phyloP scores from a whole-genome alignment of 176 grass and related monocot genomes.

The Olyra latifolia region DNA sequence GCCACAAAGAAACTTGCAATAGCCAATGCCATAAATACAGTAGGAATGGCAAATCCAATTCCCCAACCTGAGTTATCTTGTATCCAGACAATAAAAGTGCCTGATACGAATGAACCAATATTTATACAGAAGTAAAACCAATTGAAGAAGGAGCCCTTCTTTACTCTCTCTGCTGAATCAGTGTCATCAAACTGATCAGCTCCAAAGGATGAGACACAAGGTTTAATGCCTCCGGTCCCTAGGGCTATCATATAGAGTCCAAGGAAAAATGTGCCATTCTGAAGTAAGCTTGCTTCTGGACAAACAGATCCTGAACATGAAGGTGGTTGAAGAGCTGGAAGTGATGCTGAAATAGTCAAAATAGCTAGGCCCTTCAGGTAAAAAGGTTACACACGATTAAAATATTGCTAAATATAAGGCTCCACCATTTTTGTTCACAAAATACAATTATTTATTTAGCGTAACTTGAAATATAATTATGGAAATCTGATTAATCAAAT shows the following conservation, averaged over 20 bases:
- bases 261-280: slow-evolving; percentile 61
- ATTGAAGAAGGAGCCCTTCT: slow-evolving; percentile 90
- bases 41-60: slow-evolving; percentile 79
- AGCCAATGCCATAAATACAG: slow-evolving; percentile 81
- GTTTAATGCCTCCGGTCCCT: slow-evolving; percentile 91
- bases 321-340: slow-evolving; percentile 60
- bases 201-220: slow-evolving; percentile 85
- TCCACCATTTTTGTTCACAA: not conserved
- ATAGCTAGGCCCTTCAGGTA: slow-evolving; percentile 66
- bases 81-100: slow-evolving; percentile 82
- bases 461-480: not conserved
- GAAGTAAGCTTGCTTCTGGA: slow-evolving; percentile 55
- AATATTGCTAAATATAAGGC: not conserved
- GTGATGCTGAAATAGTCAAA: slow-evolving; percentile 72
- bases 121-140: slow-evolving; percentile 98
- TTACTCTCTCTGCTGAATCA: slow-evolving; percentile 66
- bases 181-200: slow-evolving; percentile 94
- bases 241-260: slow-evolving; percentile 91
- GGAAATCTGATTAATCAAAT: not conserved
- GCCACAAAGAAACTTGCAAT: slow-evolving; percentile 77
- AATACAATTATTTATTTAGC: not conserved
- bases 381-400: not conserved
- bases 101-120: slow-evolving; percentile 56
- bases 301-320: slow-evolving; percentile 44
- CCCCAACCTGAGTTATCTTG: slow-evolving; percentile 91